phyloP scores from a whole-genome alignment of 2,329 filamentous ascomycete genomes.

The Aspergillus awamori region DNA sequence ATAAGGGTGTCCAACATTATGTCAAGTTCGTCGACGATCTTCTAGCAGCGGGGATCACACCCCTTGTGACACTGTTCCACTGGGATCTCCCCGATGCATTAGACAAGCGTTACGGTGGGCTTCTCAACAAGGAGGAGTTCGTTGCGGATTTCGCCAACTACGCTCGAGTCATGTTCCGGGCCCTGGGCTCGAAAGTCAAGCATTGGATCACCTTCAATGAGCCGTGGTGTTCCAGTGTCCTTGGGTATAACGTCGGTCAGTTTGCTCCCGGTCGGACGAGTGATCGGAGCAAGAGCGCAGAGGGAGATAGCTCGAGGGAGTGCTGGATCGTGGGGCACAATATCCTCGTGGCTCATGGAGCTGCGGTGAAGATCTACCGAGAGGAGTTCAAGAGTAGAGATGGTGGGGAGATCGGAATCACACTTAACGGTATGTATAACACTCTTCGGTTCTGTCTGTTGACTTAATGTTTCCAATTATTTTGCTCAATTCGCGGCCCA shows the following conservation, averaged over 20 bases:
- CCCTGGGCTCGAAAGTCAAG: conserved; percentile 73
- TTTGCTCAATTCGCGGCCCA: neutral
- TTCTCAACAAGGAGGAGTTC: conserved; percentile 80
- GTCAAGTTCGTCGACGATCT: conserved; percentile 77
- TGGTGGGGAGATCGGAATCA: conserved; percentile 82
- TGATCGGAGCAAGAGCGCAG: conserved; percentile 69
- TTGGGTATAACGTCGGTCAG: conserved; percentile 75
- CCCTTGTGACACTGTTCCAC: conserved; percentile 82
- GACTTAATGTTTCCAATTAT: neutral
- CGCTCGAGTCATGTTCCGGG: conserved; percentile 73
- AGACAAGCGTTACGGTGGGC: conserved; percentile 78
- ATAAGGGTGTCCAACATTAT: conserved; percentile 76
- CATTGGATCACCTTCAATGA: conserved; percentile 92
- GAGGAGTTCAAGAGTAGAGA: conserved; percentile 75
- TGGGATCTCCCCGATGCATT: conserved; percentile 84
- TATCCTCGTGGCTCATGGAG: conserved; percentile 75
- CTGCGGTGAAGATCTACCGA: conserved; percentile 79
- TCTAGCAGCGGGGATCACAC: conserved; percentile 72
- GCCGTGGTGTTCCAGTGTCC: conserved; percentile 80
- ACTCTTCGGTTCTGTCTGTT: neutral
- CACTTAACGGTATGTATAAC: conserved; percentile 68
- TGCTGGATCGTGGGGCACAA: conserved; percentile 83
- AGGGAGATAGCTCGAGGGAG: conserved; percentile 75
- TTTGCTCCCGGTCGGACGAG: conserved; percentile 84
- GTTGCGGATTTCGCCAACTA: conserved; percentile 79